phyloP scores from a whole-genome alignment of 2,329 filamentous ascomycete species.

The Arthrocladium fulminans region DNA sequence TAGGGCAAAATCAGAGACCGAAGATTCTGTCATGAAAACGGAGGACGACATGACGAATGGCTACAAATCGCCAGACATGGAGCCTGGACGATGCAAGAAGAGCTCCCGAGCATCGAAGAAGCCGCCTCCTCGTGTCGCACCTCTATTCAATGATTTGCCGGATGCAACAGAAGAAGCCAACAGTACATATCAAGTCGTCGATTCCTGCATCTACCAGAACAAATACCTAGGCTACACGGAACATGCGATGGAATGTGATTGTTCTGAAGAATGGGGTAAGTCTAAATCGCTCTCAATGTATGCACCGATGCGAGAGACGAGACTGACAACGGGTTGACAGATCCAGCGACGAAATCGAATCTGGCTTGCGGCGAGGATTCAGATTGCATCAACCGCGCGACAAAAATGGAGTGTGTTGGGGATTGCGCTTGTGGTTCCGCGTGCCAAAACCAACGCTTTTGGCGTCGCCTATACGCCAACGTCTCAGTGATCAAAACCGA shows the following conservation, averaged over 20 bases:
- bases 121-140: conserved; percentile 51
- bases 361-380: conserved; percentile 89
- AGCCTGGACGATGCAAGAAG: conserved; percentile 61
- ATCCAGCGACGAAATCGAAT: conserved; percentile 50
- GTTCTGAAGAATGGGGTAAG: conserved; percentile 90
- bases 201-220: conserved; percentile 80
- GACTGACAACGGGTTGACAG: conserved; percentile 35
- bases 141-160: conserved; percentile 64
- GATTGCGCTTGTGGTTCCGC: conserved; percentile 78
- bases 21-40: conserved; percentile 24
- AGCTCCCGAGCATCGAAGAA: conserved; percentile 68
- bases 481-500: conserved; percentile 96
- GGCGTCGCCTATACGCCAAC: conserved; percentile 76
- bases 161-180: conserved; percentile 71
- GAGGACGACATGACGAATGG: conserved; percentile 47
- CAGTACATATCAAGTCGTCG: conserved; percentile 68
- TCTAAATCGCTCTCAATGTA: conserved; percentile 11
- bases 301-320: conserved; percentile 11
- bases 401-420: conserved; percentile 89
- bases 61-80: conserved; percentile 52
- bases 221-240: conserved; percentile 88
- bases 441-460: conserved; percentile 93
- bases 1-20: conserved; percentile 12
- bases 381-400: conserved; percentile 96
- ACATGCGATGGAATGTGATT: conserved; percentile 91